phyloP scores from a whole-genome alignment of 2,329 filamentous ascomycete species.

The Aspergillus nomiae region DNA sequence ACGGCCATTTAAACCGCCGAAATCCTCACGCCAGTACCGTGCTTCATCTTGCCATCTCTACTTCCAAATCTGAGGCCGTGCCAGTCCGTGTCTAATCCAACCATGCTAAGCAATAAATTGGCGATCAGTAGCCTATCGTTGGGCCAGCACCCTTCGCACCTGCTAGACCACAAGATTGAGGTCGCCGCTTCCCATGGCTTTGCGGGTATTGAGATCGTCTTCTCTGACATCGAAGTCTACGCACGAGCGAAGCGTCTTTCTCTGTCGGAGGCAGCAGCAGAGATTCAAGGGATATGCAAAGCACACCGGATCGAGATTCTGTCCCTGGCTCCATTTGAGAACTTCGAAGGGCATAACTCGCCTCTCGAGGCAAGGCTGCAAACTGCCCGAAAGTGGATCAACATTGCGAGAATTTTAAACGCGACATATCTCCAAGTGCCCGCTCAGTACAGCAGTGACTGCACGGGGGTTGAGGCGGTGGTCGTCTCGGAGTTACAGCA shows the following conservation, averaged over 20 bases:
- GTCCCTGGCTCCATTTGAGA: slow-evolving; percentile 38
- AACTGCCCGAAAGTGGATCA: slow-evolving; percentile 34
- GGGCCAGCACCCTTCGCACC: slow-evolving; percentile 32
- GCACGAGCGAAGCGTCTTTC: slow-evolving; percentile 18
- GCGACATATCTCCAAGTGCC: slow-evolving; percentile 37
- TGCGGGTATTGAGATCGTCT: slow-evolving; percentile 36
- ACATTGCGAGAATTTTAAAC: slow-evolving; percentile 24
- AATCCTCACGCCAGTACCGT: background rate
- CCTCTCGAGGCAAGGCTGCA: slow-evolving; percentile 30
- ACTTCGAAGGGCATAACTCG: slow-evolving; percentile 36
- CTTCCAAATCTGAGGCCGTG: background rate
- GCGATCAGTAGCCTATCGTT: slow-evolving; percentile 34
- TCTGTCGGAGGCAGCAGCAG: slow-evolving; percentile 21
- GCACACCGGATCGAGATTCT: slow-evolving; percentile 26
- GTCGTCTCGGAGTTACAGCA: slow-evolving; percentile 34
- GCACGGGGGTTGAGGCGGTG: slow-evolving; percentile 27
- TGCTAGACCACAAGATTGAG: slow-evolving; percentile 32
- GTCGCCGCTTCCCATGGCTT: slow-evolving; percentile 30
- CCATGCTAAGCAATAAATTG: slow-evolving; percentile 27
- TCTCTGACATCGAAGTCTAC: slow-evolving; percentile 30
- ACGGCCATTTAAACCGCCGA: background rate
- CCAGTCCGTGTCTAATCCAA: background rate
- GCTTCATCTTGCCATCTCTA: background rate
- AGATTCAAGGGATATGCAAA: slow-evolving; percentile 22
- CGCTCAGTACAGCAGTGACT: slow-evolving; percentile 27